A percentile compares a stretch with the other conserved stretches of the same genome.
phyloP scores from a whole-genome alignment of 2,329 filamentous ascomycete genomes.

The Colletotrichum musae region DNA sequence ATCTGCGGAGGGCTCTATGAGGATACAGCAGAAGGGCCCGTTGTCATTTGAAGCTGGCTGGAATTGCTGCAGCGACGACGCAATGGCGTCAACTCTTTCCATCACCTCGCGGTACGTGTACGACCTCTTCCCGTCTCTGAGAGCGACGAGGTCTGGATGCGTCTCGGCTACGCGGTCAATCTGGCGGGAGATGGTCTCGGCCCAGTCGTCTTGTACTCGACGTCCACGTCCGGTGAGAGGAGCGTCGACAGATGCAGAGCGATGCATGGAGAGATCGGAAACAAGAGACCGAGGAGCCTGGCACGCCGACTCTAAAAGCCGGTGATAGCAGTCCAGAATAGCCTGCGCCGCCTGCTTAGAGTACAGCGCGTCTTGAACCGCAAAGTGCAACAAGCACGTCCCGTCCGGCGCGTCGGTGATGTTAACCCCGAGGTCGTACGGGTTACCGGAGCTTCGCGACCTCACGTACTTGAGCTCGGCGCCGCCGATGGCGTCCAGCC shows the following conservation, averaged over 20 bases:
- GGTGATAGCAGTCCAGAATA: neutral
- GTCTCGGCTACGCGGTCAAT: neutral
- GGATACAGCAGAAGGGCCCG: conserved; percentile 40
- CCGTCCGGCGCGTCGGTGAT: conserved; percentile 16
- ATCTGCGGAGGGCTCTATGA: conserved; percentile 44
- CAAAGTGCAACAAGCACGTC: neutral
- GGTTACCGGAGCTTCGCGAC: conserved; percentile 15
- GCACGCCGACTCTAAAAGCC: conserved; percentile 8
- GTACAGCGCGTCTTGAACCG: neutral
- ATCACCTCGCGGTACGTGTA: conserved; percentile 9
- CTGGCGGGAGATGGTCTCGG: neutral
- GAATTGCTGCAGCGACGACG: conserved; percentile 26
- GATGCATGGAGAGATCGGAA: neutral
- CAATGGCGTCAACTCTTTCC: conserved; percentile 1
- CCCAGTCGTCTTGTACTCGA: neutral
- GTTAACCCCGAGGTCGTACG: conserved; percentile 18
- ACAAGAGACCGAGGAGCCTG: neutral
- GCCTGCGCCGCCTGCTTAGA: conserved; percentile 12
- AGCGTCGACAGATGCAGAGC: neutral
- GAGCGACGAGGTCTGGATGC: conserved; percentile 1
- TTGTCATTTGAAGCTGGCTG: conserved; percentile 55
- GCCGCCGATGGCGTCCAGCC: neutral
- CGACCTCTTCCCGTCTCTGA: neutral
- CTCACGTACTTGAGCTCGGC: conserved; percentile 9
- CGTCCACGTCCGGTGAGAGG: neutral